Base-by-base conservation (phyloP, 345 rosid species). In the Rhizophora mangle region DNA sequence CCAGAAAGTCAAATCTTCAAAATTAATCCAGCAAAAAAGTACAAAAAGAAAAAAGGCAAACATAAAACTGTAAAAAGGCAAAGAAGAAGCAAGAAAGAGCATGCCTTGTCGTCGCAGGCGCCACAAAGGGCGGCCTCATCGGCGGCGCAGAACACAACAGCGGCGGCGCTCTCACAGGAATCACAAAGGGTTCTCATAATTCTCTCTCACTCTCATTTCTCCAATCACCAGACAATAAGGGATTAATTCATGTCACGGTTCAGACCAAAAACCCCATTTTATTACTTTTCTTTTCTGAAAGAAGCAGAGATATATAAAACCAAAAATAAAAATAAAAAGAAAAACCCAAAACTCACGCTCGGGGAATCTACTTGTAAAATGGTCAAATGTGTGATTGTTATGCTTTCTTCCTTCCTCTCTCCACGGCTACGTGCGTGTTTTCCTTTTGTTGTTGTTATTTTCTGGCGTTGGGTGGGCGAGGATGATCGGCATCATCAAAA, bases 61-160 rank as follows among this genome's bases (percentile, higher is more conserved):
- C 18, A 31, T n/a, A 31, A 31, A 69, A 16, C 60, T 10, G 60
- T 30, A 22, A 59, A 15, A 29, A 63, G 16, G 68, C 0, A 37
- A 56, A 27, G 18, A 47, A 46, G 24, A 7, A 22, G 29, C 29
- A 63, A 54, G 70, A 51, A 43, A 13, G 49, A 43, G 55, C 65
- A 49, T 29, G 85, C 98, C 87, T 85, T 89, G 26, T 85, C 84
- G 66, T 90, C 98, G 70, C 97, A 93, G 75, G 90, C 76, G 74
- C 68, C 80, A 76, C 96, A 93, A 53, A 93, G 93, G 18, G 96
- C 89, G 19, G 97, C 96, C 82, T 90, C 96, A 71, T 90, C 92
- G 37, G 92, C 96, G 30, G 97, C 97, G 62, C 97, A 93, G 81
- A 90, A 93, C 55, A 89, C 82, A 62, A 80, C 72, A n/a, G 98